Evolutionary conservation across 2,329 filamentous ascomycete genomes (phyloP).

Genomic region (Hypoxylon sp.): DNA sequence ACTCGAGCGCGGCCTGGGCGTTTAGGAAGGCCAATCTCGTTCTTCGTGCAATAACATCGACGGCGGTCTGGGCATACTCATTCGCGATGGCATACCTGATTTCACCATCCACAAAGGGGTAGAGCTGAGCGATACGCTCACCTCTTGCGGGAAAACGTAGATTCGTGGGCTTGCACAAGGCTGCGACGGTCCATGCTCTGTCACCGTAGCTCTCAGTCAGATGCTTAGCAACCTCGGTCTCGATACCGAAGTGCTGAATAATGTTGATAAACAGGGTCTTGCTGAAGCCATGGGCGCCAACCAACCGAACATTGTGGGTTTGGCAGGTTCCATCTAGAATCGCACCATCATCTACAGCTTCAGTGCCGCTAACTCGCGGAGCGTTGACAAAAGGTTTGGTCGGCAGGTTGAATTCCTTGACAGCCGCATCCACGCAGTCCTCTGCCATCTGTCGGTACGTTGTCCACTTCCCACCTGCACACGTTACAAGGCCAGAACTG

Average conservation of each 20-base stretch:
- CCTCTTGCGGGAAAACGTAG: constrained; percentile 87
- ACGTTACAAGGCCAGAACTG: constrained; percentile 84
- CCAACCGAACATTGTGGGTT: constrained; percentile 84
- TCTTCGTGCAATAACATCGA: constrained; percentile 87
- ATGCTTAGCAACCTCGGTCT: constrained; percentile 93
- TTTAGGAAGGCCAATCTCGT: constrained; percentile 92
- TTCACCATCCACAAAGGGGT: constrained; percentile 94
- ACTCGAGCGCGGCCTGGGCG: constrained; percentile 89
- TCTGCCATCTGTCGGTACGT: constrained; percentile 95
- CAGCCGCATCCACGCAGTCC: constrained; percentile 86
- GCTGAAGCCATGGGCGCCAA: constrained; percentile 89
- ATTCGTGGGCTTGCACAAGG: constrained; percentile 82
- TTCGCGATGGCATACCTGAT: constrained; percentile 88
- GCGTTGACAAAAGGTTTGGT: constrained; percentile 71
- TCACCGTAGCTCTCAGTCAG: constrained; percentile 91
- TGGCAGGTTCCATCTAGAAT: constrained; percentile 78
- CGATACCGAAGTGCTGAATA: constrained; percentile 92
- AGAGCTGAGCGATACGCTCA: constrained; percentile 82
- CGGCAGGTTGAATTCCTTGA: constrained; percentile 76
- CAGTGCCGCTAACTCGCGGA: constrained; percentile 78
- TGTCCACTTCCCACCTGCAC: constrained; percentile 92
- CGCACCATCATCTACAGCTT: constrained; percentile 78
- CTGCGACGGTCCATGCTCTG: constrained; percentile 90
- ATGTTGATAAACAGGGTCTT: constrained; percentile 94
- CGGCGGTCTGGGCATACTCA: constrained; percentile 92